Conservation (phyloP, 2,329 filamentous ascomycete species). For the Colletotrichum shisoi region DNA sequence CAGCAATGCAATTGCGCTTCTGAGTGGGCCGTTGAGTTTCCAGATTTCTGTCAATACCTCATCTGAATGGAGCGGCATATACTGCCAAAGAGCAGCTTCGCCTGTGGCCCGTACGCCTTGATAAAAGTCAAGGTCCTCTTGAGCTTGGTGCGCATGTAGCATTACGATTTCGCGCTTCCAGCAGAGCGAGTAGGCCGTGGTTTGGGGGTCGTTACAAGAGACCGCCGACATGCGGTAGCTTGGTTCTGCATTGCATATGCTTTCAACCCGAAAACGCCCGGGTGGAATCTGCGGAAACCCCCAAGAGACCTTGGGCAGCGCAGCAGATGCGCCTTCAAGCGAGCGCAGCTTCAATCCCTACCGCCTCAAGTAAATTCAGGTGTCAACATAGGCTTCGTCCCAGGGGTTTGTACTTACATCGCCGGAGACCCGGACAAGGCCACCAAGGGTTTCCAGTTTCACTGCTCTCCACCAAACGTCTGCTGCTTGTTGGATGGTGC, state of each 20-base stretch:
- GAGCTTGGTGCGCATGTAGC: constrained; percentile 4
- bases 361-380: not conserved
- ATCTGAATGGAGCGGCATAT: constrained; percentile 8
- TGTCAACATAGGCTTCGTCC: not conserved
- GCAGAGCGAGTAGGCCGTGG: constrained; percentile 16
- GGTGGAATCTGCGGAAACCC: not conserved
- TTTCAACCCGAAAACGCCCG: not conserved
- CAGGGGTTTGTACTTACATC: not conserved
- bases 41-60: constrained; percentile 19
- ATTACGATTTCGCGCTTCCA: not conserved
- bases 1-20: not conserved
- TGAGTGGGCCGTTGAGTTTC: not conserved
- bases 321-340: not conserved
- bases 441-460: constrained; percentile 3
- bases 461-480: constrained; percentile 15
- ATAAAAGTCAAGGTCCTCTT: constrained; percentile 15
- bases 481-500: constrained; percentile 1
- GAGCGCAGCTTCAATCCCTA: constrained; percentile 21
- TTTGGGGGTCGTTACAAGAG: constrained; percentile 9
- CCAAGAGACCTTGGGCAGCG: not conserved
- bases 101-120: not conserved
- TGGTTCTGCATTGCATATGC: not conserved
- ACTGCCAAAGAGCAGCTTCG: constrained; percentile 8
- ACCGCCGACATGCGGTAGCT: constrained; percentile 2
- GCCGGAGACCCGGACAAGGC: not conserved